Evolutionary conservation across 2,329 filamentous ascomycete genomes (phyloP).

Genomic region (Escovopsis sp.): DNA sequence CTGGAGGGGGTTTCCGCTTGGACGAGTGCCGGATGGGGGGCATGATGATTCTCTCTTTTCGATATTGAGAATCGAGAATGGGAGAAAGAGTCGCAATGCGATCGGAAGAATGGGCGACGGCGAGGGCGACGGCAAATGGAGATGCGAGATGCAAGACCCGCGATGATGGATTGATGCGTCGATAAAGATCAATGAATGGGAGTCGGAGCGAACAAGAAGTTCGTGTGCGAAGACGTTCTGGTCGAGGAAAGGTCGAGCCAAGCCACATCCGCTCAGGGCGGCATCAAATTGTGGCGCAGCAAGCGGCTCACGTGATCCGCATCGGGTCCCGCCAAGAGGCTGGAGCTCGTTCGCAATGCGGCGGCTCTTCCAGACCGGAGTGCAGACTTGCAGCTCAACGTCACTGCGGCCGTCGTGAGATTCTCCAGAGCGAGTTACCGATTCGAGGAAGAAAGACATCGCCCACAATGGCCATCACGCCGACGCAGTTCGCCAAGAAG

Average conservation of each 20-base stretch:
- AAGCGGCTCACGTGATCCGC: constrained; percentile 16
- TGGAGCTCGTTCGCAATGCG: constrained; percentile 4
- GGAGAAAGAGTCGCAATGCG: too few species aligned
- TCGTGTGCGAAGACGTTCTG: neutral
- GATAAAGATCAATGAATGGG: neutral
- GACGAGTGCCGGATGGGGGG: constrained; percentile 61
- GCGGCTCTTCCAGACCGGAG: neutral
- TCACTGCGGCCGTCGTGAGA: constrained; percentile 14
- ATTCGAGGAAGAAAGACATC: constrained; percentile 6
- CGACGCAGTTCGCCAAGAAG: constrained; percentile 76
- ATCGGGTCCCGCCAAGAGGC: neutral
- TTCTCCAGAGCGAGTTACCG: constrained; percentile 19
- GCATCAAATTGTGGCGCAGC: constrained; percentile 7
- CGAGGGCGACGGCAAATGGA: too few species aligned
- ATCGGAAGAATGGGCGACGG: too few species aligned
- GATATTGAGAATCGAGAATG: neutral
- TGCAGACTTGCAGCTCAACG: constrained; percentile 15
- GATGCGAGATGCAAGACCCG: neutral
- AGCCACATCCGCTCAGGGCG: constrained; percentile 6
- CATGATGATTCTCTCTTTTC: constrained; percentile 32
- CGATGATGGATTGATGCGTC: neutral
- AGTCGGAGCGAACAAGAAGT: neutral
- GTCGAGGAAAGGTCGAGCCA: constrained; percentile 4
- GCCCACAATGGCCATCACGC: constrained; percentile 69
- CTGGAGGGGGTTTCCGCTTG: constrained; percentile 69